A percentile compares a stretch with the other conserved stretches of the same genome.
Evolutionary conservation across 805 yeast genomes (phyloP).

Genomic region (Myxozyma melibiosi): DNA sequence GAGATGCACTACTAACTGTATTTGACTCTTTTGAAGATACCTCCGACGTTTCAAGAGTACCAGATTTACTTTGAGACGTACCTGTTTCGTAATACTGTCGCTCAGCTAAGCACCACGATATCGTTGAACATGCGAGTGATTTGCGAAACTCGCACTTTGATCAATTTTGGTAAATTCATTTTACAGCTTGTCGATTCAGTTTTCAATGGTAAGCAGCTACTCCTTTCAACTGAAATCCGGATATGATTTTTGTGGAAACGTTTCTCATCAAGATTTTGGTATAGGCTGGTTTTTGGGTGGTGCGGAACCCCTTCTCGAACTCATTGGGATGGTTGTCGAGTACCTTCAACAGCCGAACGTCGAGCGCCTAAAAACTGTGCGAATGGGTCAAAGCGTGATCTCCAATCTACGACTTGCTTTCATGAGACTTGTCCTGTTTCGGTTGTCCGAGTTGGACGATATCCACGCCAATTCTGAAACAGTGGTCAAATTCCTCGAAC

Average conservation of each 20-base stretch:
- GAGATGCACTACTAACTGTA: neutral
- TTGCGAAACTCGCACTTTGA: slow-evolving; percentile 29
- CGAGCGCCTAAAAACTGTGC: slow-evolving; percentile 27
- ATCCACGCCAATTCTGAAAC: slow-evolving; percentile 18
- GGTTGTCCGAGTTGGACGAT: slow-evolving; percentile 29
- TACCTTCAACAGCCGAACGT: slow-evolving; percentile 28
- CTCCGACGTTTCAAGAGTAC: slow-evolving; percentile 33
- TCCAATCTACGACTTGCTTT: slow-evolving; percentile 24
- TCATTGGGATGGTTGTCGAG: slow-evolving; percentile 34
- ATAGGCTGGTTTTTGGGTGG: slow-evolving; percentile 34
- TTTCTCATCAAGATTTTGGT: neutral
- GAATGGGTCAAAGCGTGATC: slow-evolving; percentile 20
- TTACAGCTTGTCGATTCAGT: slow-evolving; percentile 30
- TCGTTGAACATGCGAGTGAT: slow-evolving; percentile 24
- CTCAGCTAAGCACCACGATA: slow-evolving; percentile 29
- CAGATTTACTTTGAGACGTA: slow-evolving; percentile 35
- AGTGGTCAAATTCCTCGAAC: slow-evolving; percentile 25
- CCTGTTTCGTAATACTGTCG: slow-evolving; percentile 32
- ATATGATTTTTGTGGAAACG: neutral
- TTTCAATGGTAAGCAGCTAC: slow-evolving; percentile 30
- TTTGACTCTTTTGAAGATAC: slow-evolving; percentile 20
- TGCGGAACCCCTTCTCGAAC: slow-evolving; percentile 33
- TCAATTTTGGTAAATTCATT: slow-evolving; percentile 27
- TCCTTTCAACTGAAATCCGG: too few species aligned
- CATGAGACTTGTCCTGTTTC: slow-evolving; percentile 24